Conservation (phyloP, 768 basidiomycete genomes). For the Pleurotus pulmonarius region DNA sequence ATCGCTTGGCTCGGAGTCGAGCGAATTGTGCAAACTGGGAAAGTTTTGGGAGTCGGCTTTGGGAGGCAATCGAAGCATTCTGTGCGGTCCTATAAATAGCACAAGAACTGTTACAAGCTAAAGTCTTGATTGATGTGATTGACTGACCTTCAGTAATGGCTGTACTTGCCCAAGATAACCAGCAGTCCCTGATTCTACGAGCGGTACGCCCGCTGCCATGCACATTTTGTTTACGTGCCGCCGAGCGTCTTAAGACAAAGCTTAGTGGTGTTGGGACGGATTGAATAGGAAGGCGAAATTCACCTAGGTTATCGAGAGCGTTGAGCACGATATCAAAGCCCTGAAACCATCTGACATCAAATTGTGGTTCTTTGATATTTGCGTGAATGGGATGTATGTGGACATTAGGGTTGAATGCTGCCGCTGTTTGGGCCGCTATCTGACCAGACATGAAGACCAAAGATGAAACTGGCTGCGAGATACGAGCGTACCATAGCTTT, state of each 20-base stretch:
- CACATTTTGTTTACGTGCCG: slow-evolving; percentile 98
- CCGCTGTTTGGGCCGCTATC: slow-evolving; percentile 82
- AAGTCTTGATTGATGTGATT: too few relatives aligned
- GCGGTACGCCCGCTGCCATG: slow-evolving; percentile 83
- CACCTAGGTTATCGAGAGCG: slow-evolving; percentile 94
- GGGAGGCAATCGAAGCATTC: slow-evolving; percentile 98
- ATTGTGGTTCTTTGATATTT: slow-evolving; percentile 92
- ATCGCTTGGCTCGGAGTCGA: slow-evolving; percentile 96
- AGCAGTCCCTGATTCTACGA: slow-evolving; percentile 95
- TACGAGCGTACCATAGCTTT: slow-evolving; percentile 75
- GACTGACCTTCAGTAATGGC: slow-evolving; percentile 75
- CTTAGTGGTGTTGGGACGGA: not conserved
- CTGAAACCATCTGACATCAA: slow-evolving; percentile 87
- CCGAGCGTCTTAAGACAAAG: slow-evolving; percentile 64
- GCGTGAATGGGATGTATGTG: slow-evolving; percentile 86
- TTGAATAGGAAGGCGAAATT: slow-evolving; percentile 17
- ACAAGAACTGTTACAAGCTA: too few relatives aligned
- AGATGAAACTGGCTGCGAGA: not conserved
- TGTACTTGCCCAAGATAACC: slow-evolving; percentile 98
- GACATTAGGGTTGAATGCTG: slow-evolving; percentile 84
- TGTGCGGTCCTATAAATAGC: slow-evolving; percentile 59
- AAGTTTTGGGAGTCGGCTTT: slow-evolving; percentile 90
- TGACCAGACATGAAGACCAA: slow-evolving; percentile 20
- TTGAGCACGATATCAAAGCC: slow-evolving; percentile 92
- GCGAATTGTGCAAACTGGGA: slow-evolving; percentile 96